These are phyloP conservation scores for Chlorella sp. DNA, from an alignment of 139 green algal genomes.

Conservation along the genomic window DNA sequence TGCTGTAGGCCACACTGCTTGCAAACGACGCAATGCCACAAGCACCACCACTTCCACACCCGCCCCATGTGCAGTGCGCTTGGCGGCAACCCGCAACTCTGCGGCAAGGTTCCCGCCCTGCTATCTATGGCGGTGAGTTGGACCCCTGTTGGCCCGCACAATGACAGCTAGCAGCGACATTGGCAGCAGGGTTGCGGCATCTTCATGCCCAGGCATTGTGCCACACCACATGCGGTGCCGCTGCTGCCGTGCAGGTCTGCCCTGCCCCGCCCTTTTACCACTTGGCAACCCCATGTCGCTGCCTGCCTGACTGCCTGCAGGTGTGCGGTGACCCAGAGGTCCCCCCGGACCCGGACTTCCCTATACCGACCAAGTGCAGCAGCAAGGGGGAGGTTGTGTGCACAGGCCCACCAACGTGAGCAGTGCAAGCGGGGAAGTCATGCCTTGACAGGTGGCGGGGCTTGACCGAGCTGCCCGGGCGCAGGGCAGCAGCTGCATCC, in stretches of 20 bases:
- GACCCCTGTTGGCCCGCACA: neutral
- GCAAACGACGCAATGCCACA: neutral
- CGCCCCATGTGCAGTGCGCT: conserved; percentile 3
- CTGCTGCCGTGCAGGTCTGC: neutral
- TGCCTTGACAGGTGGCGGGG: too few species aligned
- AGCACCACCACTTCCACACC: neutral
- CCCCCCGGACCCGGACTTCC: neutral
- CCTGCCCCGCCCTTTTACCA: neutral
- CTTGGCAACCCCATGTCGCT: neutral
- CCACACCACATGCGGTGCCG: too few species aligned
- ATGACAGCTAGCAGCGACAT: neutral
- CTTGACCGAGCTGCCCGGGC: too few species aligned
- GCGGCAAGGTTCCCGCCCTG: neutral
- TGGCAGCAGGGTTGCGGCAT: too few species aligned
- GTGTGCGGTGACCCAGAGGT: neutral
- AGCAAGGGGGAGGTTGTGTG: neutral
- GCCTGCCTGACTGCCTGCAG: neutral
- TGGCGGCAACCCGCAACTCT: neutral
- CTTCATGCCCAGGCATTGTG: too few species aligned
- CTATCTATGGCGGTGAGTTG: neutral
- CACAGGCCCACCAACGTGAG: neutral
- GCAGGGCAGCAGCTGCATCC: too few species aligned
- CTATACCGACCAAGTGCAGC: neutral
- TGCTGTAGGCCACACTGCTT: too few species aligned
- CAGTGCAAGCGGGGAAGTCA: too few species aligned